phyloP scores from a whole-genome alignment of 768 basidiomycete species.

The Cystofilobasidium bisporidii region DNA sequence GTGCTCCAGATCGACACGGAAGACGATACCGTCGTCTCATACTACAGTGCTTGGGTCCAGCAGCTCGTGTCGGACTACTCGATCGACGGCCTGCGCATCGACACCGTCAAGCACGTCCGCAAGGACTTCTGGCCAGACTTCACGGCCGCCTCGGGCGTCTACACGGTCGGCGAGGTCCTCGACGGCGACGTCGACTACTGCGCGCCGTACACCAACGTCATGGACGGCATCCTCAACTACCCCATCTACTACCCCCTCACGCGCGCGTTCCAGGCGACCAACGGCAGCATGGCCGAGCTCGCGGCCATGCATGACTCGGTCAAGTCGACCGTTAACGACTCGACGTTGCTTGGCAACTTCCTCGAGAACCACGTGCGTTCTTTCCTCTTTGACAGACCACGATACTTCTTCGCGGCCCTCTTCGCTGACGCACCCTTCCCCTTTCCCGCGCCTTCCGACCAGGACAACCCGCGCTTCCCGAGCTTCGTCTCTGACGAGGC shows the following conservation, averaged over 20 bases:
- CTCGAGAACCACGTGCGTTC: slow-evolving; percentile 14
- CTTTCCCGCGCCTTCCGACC: background rate
- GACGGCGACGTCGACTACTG: slow-evolving; percentile 29
- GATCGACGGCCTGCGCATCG: slow-evolving; percentile 76
- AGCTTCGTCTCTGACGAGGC: background rate
- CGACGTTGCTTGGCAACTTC: slow-evolving; percentile 26
- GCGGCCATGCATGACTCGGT: slow-evolving; percentile 7
- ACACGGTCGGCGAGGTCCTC: slow-evolving; percentile 72
- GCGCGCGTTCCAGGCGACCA: slow-evolving; percentile 8
- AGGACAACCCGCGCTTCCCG: slow-evolving; percentile 23
- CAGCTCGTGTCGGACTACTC: slow-evolving; percentile 58
- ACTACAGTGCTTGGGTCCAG: slow-evolving; percentile 61
- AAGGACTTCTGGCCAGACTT: slow-evolving; percentile 69
- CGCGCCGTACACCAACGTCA: slow-evolving; percentile 19
- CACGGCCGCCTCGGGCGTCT: slow-evolving; percentile 61
- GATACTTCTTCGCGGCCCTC: background rate
- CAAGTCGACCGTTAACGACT: slow-evolving; percentile 19
- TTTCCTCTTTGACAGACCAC: no score
- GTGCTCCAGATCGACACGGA: slow-evolving; percentile 49
- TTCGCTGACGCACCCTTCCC: no score
- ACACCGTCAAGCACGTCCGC: slow-evolving; percentile 57
- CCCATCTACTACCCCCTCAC: slow-evolving; percentile 21
- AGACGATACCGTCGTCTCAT: slow-evolving; percentile 53
- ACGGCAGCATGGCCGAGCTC: slow-evolving; percentile 9
- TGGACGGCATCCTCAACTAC: slow-evolving; percentile 24